Evolutionary conservation across 106 monocot genomes (phyloP).

Genomic region (Acorus calamus): DNA sequence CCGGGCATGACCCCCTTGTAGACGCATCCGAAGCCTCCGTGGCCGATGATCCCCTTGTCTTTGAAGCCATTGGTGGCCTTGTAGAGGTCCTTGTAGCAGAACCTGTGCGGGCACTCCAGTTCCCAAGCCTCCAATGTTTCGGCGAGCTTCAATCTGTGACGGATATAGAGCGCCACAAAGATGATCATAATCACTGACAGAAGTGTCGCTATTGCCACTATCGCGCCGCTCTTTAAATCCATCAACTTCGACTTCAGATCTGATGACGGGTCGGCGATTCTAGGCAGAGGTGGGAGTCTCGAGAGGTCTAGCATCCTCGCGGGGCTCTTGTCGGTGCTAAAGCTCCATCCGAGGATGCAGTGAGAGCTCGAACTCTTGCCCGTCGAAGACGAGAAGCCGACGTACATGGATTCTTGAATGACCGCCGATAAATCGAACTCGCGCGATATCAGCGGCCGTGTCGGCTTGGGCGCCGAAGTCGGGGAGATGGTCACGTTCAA

Average conservation of each 20-base stretch:
- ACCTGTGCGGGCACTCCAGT: not conserved
- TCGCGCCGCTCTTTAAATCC: too few species aligned
- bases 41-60: not conserved
- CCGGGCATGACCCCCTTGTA: not conserved
- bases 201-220: not conserved
- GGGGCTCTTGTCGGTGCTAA: not conserved
- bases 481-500: conserved; percentile 51
- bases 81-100: not conserved
- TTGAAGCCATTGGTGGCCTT: conserved; percentile 1
- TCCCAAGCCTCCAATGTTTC: not conserved
- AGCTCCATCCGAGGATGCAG: conserved; percentile 3
- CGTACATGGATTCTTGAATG: not conserved
- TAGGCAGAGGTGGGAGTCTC: too few species aligned
- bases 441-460: not conserved
- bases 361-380: not conserved
- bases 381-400: conserved; percentile 1
- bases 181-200: not conserved
- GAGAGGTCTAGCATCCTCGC: too few species aligned
- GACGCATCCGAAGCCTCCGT: not conserved
- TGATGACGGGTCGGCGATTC: too few species aligned
- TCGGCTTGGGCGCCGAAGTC: conserved; percentile 5
- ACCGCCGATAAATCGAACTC: not conserved
- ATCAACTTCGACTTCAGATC: too few species aligned
- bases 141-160: not conserved
- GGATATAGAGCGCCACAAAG: not conserved